These are phyloP conservation scores for Coffea canephora DNA, from an alignment of 257 asterid species.

Conservation along the genomic window DNA sequence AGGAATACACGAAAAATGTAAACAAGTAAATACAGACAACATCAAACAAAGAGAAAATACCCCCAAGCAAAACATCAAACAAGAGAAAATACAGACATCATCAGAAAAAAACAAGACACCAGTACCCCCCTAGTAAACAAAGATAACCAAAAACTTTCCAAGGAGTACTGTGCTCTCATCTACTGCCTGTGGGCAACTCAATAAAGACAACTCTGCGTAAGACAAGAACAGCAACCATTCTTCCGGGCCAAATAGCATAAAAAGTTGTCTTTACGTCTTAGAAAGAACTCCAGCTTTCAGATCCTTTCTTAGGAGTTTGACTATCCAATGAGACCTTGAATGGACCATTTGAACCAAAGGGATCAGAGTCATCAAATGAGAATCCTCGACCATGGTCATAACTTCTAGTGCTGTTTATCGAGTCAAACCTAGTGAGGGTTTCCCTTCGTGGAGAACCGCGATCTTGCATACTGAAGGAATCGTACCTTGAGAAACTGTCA, in stretches of 20 bases:
- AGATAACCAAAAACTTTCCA: not conserved
- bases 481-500: conserved; percentile 74
- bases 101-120: too few species aligned
- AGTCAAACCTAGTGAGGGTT: conserved; percentile 74
- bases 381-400: conserved; percentile 57
- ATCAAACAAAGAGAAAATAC: not conserved
- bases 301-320: conserved; percentile 46
- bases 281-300: conserved; percentile 46
- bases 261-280: conserved; percentile 4
- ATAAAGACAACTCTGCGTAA: not conserved
- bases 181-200: not conserved
- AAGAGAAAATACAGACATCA: too few species aligned
- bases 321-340: conserved; percentile 76
- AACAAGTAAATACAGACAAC: not conserved
- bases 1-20: not conserved
- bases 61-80: too few species aligned
- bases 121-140: not conserved
- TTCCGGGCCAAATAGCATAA: not conserved
- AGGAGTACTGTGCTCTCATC: not conserved
- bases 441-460: conserved; percentile 51
- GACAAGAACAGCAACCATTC: conserved; percentile 2
- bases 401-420: conserved; percentile 65
- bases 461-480: conserved; percentile 63
- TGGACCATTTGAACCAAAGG: conserved; percentile 86
- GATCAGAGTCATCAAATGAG: conserved; percentile 87